Evolutionary conservation across 371 early-diverging fungal species (phyloP), one percentile per base, ranked within the genome.

Genomic region (Lichtheimia ornata): DNA sequence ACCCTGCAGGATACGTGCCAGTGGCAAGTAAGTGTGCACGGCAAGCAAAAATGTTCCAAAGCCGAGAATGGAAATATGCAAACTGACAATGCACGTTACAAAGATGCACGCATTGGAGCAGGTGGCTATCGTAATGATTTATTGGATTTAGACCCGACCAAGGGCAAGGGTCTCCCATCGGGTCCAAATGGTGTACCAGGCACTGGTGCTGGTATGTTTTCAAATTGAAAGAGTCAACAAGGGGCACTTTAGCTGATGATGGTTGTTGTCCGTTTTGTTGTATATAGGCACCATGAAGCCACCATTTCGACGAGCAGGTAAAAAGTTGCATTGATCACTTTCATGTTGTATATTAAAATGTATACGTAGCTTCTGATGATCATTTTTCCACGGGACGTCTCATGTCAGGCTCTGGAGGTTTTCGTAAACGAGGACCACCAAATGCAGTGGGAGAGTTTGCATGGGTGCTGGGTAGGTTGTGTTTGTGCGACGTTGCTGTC

Each of bases 51-150:
- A 35, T 35, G 35, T 35, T 35, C 35, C 11, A 35, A 11, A 35
- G 35, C 35, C 35, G 35, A 35, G 35, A 35, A 35, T 35, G 35
- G 35, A 35, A 35, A 35, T 35, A 35, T 35, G 35, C 11, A 35
- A 35, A 35, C 35, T 35, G 11, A 35, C 35, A 35, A 35, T 35
- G 11, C 35, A 52, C 25, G 4, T 40, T 40, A 40, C 12, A 17
- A 30, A 73, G 70, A 64, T 61, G 73, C 67, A 12, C 60, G 73
- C 22, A 25, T 73, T 24, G 73, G 70, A 53, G 53, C 62, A 43
- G 73, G 73, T 40, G 70, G 55, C n/a, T 73, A 64, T 55, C 66
- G 73, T 44, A 63, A 4, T 13, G 22, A 59, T 64, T 7, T 57
- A 56, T 58, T 71, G 53, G 65, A 65, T 30, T 24, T 65, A 60